Evolutionary conservation across 2,329 filamentous ascomycete genomes (phyloP).

Genomic region (Sordariomycetes sp.): DNA sequence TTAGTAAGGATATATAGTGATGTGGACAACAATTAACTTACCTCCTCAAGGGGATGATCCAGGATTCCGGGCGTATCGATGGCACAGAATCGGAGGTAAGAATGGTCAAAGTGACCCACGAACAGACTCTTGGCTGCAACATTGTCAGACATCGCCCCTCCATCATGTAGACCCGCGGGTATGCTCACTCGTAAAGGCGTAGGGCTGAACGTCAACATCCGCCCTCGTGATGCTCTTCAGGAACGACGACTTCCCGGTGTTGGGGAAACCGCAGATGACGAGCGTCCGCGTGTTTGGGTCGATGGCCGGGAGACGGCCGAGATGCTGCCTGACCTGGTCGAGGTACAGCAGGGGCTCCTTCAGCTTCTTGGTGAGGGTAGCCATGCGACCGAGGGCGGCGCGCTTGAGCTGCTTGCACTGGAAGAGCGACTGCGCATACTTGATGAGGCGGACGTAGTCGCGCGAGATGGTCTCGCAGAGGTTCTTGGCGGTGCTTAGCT

Average conservation of each 20-base stretch:
- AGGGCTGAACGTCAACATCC: constrained; percentile 94
- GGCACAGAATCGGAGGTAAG: constrained; percentile 42
- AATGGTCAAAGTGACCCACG: constrained; percentile 79
- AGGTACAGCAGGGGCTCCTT: constrained; percentile 93
- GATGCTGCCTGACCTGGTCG: constrained; percentile 82
- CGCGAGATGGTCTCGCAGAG: constrained; percentile 91
- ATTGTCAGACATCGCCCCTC: neutral
- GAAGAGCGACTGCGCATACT: constrained; percentile 89
- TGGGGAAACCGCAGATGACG: constrained; percentile 93
- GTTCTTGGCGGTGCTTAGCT: constrained; percentile 90
- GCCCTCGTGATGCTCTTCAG: constrained; percentile 82
- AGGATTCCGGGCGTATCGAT: constrained; percentile 98
- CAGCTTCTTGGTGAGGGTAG: constrained; percentile 85
- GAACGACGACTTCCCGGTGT: constrained; percentile 96
- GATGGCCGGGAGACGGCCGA: constrained; percentile 95
- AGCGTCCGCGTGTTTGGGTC: constrained; percentile 95
- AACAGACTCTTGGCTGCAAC: constrained; percentile 41
- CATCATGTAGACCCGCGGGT: neutral
- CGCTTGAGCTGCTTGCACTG: constrained; percentile 99
- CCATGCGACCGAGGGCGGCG: constrained; percentile 93
- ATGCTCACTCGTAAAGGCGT: constrained; percentile 69
- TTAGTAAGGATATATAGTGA: neutral
- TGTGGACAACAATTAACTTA: neutral
- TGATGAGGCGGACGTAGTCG: constrained; percentile 86
- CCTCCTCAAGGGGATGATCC: constrained; percentile 87